Percentiles rank a stretch among this genome's conserved stretches.
Evolutionary conservation across 1,284 basidiomycete genomes (phyloP).

Genomic region (Irpex rosettiformis): DNA sequence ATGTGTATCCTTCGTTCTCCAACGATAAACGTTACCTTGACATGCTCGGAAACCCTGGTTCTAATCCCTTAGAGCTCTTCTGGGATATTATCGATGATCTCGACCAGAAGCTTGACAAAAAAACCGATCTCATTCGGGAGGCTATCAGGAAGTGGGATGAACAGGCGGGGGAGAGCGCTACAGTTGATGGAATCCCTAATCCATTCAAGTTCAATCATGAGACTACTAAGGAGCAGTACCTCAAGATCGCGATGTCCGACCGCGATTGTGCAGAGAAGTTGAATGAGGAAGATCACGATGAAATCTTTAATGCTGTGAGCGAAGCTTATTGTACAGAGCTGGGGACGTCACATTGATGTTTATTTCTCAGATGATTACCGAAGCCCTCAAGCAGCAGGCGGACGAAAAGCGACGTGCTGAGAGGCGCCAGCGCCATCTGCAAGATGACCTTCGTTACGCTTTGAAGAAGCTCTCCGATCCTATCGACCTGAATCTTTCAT

Average conservation of each 20-base stretch:
- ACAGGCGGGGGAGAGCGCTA: slow-evolving; percentile 16
- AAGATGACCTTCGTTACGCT: slow-evolving; percentile 96
- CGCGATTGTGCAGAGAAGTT: slow-evolving; percentile 45
- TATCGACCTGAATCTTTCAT: slow-evolving; percentile 69
- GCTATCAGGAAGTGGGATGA: slow-evolving; percentile 52
- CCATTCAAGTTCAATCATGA: slow-evolving; percentile 53
- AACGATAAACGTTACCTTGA: slow-evolving; percentile 80
- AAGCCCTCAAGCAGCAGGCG: slow-evolving; percentile 68
- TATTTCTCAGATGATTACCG: slow-evolving; percentile 58
- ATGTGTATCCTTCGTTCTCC: slow-evolving; percentile 75
- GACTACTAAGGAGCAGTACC: slow-evolving; percentile 60
- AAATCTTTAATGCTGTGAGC: slow-evolving; percentile 69
- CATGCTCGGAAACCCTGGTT: slow-evolving; percentile 89
- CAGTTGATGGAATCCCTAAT: slow-evolving; percentile 34
- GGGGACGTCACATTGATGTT: background rate
- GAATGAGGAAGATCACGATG: slow-evolving; percentile 50
- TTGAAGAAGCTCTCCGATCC: slow-evolving; percentile 85
- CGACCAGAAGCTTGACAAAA: slow-evolving; percentile 80
- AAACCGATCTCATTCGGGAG: slow-evolving; percentile 61
- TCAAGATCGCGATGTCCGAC: slow-evolving; percentile 52
- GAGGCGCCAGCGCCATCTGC: slow-evolving; percentile 79
- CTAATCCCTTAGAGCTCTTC: slow-evolving; percentile 92
- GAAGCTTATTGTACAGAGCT: background rate
- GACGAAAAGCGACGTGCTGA: slow-evolving; percentile 83
- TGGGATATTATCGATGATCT: slow-evolving; percentile 91